A percentile compares a stretch with the other conserved stretches of the same genome.
Conservation (phyloP, 495 filamentous ascomycete genomes). For the Corynascus novoguineensis region DNA sequence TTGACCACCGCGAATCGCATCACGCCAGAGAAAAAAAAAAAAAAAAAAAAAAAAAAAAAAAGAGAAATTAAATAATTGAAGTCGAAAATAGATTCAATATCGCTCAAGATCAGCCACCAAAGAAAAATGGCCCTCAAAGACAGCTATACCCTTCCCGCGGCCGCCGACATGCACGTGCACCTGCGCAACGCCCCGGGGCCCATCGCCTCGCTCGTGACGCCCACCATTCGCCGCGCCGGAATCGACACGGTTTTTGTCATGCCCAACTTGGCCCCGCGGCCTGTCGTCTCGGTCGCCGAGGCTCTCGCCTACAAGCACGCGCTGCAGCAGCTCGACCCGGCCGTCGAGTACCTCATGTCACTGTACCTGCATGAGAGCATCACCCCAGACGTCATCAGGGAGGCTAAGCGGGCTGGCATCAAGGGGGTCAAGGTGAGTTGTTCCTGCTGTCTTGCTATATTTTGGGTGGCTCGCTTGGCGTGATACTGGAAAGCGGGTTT, state of each 20-base stretch:
- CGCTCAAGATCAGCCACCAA: neutral
- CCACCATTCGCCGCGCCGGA: constrained; percentile 61
- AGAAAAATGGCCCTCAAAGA: constrained; percentile 39
- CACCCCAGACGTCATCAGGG: constrained; percentile 70
- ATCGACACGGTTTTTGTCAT: constrained; percentile 70
- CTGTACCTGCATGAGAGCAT: constrained; percentile 69
- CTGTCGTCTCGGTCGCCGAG: constrained; percentile 65
- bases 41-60: neutral
- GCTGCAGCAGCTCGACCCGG: constrained; percentile 61
- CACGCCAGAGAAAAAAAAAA: neutral
- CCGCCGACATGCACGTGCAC: constrained; percentile 60
- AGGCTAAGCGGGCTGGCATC: constrained; percentile 62
- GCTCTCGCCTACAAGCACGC: constrained; percentile 69
- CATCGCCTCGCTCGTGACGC: constrained; percentile 79
- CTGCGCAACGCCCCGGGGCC: constrained; percentile 61
- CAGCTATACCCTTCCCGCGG: constrained; percentile 57
- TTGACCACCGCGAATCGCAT: neutral
- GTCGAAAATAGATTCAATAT: too few relatives aligned
- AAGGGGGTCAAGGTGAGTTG: constrained; percentile 55
- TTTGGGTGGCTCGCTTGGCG: too few relatives aligned
- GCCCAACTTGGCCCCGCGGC: constrained; percentile 52
- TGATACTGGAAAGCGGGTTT: too few relatives aligned
- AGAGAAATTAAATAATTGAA: too few relatives aligned
- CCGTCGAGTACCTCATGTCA: constrained; percentile 81
- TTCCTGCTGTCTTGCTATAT: too few relatives aligned